Conservation (phyloP, 1,284 basidiomycete species). For the Rhodofomes roseus region DNA sequence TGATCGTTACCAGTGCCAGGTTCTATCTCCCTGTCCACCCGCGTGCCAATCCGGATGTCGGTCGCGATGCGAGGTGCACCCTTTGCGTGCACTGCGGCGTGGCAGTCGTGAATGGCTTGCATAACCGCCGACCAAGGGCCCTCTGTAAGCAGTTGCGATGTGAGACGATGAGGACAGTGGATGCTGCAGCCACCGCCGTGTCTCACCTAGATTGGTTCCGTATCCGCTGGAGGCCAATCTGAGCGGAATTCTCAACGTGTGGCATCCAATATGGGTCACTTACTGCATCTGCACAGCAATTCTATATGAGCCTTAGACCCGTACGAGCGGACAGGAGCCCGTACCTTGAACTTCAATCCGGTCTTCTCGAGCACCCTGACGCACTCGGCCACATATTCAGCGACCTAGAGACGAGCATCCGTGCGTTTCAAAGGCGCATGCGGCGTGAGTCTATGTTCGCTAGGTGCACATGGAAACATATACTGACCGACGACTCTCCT, state of each 20-base stretch:
- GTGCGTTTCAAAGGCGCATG: background rate
- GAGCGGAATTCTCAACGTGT: background rate
- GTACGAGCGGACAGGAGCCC: background rate
- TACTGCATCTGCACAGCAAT: constrained; percentile 64
- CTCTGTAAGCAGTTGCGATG: constrained; percentile 40
- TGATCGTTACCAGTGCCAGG: constrained; percentile 70
- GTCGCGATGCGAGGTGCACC: constrained; percentile 76
- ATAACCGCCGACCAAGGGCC: constrained; percentile 83
- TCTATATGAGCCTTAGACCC: background rate
- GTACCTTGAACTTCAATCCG: constrained; percentile 70
- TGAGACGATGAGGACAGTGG: background rate
- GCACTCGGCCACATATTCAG: constrained; percentile 74
- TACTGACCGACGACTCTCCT: constrained; percentile 58
- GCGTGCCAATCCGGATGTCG: constrained; percentile 90
- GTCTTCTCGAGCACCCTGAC: constrained; percentile 72
- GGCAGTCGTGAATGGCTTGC: constrained; percentile 82
- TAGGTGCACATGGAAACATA: constrained; percentile 4
- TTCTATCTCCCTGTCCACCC: constrained; percentile 64
- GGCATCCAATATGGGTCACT: constrained; percentile 30
- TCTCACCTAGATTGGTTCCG: constrained; percentile 80
- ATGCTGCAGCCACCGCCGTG: background rate
- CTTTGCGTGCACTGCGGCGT: constrained; percentile 79
- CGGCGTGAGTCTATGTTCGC: background rate
- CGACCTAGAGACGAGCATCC: constrained; percentile 41
- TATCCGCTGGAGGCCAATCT: constrained; percentile 60